Evolutionary conservation across 2,329 filamentous ascomycete genomes (phyloP).

Genomic region (Malbranchea cinnamomea): DNA sequence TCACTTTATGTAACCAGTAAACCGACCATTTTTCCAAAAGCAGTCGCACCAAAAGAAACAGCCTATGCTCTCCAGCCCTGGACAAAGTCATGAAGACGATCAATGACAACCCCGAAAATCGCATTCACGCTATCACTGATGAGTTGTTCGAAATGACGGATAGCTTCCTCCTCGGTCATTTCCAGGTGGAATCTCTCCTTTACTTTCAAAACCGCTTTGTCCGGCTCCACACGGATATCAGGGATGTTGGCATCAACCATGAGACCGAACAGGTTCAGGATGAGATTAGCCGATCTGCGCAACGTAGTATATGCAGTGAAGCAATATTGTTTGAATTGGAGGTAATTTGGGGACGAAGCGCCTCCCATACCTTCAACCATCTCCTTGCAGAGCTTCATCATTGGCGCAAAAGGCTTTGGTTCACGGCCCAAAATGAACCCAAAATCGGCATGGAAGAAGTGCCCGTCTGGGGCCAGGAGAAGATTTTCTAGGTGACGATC

Average conservation of each 20-base stretch:
- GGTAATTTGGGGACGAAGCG: conserved; percentile 62
- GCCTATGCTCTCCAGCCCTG: conserved; percentile 61
- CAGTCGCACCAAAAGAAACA: too few species aligned
- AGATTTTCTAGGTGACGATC: conserved; percentile 94
- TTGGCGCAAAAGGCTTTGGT: conserved; percentile 89
- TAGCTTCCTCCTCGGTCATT: conserved; percentile 80
- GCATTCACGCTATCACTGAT: conserved; percentile 86
- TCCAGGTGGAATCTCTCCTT: conserved; percentile 89
- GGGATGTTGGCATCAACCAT: conserved; percentile 98
- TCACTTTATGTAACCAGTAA: too few species aligned
- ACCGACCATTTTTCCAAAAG: too few species aligned
- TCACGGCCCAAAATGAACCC: conserved; percentile 95
- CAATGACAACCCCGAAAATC: conserved; percentile 85
- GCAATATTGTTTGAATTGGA: conserved; percentile 86
- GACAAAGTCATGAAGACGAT: conserved; percentile 83
- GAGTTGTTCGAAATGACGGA: conserved; percentile 70
- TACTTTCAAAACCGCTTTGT: conserved; percentile 89
- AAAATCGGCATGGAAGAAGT: conserved; percentile 98
- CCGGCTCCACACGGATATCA: conserved; percentile 80
- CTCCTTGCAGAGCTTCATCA: conserved; percentile 93
- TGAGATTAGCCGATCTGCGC: conserved; percentile 76
- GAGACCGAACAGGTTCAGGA: conserved; percentile 85
- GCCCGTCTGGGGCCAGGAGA: conserved; percentile 71
- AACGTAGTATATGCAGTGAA: conserved; percentile 88
- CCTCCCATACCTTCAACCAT: conserved; percentile 99